Evolutionary conservation across 1,284 basidiomycete genomes (phyloP).

Genomic region (Ceratobasidium sp.): DNA sequence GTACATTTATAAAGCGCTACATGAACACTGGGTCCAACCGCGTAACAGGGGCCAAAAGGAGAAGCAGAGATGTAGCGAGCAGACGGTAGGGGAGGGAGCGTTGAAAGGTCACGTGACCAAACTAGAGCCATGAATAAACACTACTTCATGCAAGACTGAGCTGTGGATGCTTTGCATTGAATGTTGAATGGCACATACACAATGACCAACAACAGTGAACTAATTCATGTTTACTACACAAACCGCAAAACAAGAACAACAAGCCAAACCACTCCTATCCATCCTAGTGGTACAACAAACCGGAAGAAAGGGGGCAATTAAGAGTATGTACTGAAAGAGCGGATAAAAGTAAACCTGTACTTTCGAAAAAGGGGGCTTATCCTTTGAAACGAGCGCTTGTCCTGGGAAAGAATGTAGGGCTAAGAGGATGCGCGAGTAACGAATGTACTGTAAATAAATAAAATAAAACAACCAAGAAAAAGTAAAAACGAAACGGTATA

Average conservation of each 20-base stretch:
- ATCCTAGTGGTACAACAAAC: conserved; percentile 5
- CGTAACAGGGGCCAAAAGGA: too few relatives aligned
- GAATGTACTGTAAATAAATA: conserved; percentile 32
- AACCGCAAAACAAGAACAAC: neutral
- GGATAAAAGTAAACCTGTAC: conserved; percentile 34
- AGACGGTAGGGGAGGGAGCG: too few relatives aligned
- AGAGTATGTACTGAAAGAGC: conserved; percentile 6
- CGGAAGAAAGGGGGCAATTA: neutral
- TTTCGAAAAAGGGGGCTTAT: neutral
- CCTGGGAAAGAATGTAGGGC: neutral
- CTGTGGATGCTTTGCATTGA: neutral
- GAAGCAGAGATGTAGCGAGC: too few relatives aligned
- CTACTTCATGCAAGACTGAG: neutral
- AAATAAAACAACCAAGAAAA: conserved; percentile 13
- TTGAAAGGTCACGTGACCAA: too few relatives aligned
- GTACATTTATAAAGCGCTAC: too few relatives aligned
- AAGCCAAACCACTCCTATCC: neutral
- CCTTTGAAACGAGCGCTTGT: neutral
- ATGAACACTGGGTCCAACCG: too few relatives aligned
- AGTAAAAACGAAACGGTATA: conserved; percentile 23
- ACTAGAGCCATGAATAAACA: neutral
- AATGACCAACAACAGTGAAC: neutral
- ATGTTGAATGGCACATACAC: neutral
- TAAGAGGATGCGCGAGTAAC: neutral
- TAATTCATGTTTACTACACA: neutral